Evolutionary conservation across 169 alveolate species (phyloP), one percentile per base, ranked within the genome.

Genomic region (Plasmodium relictum): DNA sequence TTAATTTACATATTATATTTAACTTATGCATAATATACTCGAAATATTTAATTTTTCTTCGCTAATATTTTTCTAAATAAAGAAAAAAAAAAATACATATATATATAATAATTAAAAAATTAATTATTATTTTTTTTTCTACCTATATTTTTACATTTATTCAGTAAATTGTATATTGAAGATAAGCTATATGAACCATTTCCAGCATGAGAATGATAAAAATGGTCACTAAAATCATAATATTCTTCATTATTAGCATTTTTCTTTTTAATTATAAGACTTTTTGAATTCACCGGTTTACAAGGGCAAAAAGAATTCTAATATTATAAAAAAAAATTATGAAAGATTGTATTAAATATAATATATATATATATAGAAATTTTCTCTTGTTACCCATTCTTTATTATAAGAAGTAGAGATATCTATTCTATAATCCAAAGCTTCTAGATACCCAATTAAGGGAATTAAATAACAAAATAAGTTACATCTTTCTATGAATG

Each of bases 131-230:
- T 76, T 41, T 18, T 63, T 22, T 42, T 63, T 24, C 89, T 76
- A 22, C 31, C 20, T 12, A 48, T 10, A 72, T 18, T 14, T 70
- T 76, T 76, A 41, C 62, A 37, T 76, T 48, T 26, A 6, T 66
- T 62, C 39, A 48, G 42, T 12, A 76, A 42, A 68, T 65, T 44
- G 16, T 52, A 42, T 45, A 65, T 26, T 48, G 89, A 62, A 22
- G 89, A 76, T 56, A 58, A 41, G 37, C 48, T 59, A 76, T 45
- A 63, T 26, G 74, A n/a, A 14, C 89, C 89, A n/a, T 70, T 62
- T 6, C 89, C 89, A 14, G 89, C 89, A 37, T 76, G 63, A 10
- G 89, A 76, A 76, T 76, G 89, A 56, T 76, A 76, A 65, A 76
- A 76, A 68, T 76, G 89, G 8, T 76, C 89, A 39, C 78, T 76